These are phyloP conservation scores for Epithele typhae DNA, from an alignment of 768 basidiomycete species.

Conservation along the genomic window DNA sequence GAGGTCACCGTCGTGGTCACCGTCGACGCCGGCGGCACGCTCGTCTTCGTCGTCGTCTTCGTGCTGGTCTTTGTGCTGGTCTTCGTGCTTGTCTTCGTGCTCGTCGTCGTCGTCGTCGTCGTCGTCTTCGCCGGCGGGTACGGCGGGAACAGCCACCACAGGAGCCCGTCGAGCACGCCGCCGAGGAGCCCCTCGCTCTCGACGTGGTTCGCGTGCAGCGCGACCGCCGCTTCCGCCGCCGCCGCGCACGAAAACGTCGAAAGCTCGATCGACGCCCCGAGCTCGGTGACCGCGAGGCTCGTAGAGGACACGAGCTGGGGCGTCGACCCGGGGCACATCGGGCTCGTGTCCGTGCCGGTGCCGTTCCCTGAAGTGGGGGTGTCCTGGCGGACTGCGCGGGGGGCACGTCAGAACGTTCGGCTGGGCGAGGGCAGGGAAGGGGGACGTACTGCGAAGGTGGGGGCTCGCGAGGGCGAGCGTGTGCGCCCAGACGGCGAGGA, in stretches of 20 bases:
- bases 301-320: not conserved
- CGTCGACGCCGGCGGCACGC: not conserved
- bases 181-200: conserved; percentile 3
- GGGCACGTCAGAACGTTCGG: too few relatives aligned
- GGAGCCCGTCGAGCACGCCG: conserved; percentile 10
- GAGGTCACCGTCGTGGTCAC: not conserved
- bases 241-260: conserved; percentile 10
- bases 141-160: conserved; percentile 10
- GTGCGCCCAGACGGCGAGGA: conserved; percentile 2
- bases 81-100: too few relatives aligned
- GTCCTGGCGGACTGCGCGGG: conserved; percentile 5
- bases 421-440: not conserved
- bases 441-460: conserved; percentile 2
- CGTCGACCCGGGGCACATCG: conserved; percentile 2
- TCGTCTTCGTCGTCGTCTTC: not conserved
- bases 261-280: conserved; percentile 9
- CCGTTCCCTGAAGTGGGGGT: not conserved
- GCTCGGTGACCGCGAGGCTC: not conserved
- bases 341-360: not conserved
- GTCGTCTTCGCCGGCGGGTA: not conserved
- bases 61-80: not conserved
- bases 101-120: not conserved
- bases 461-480: conserved; percentile 8
- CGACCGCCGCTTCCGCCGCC: not conserved
- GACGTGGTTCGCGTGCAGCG: not conserved